A percentile compares a stretch with the other conserved stretches of the same genome.
These are phyloP conservation scores for Podochytrium sp. DNA, from an alignment of 192 early-diverging fungal species.

Conservation along the genomic window DNA sequence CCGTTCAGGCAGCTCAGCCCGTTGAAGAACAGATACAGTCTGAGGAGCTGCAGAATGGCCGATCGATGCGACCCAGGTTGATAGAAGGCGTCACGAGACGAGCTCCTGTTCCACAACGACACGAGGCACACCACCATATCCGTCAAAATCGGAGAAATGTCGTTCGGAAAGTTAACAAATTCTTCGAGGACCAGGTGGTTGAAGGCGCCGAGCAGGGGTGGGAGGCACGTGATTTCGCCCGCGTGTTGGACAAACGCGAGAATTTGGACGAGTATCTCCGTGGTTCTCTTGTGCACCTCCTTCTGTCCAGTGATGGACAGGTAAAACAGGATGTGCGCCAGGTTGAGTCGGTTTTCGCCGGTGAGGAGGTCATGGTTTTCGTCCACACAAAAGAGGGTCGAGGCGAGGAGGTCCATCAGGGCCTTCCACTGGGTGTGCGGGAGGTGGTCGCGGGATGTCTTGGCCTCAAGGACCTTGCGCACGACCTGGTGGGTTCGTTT, in stretches of 20 bases:
- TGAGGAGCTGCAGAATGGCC: not conserved
- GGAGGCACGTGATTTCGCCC: conserved; percentile 10
- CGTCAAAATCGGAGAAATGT: not conserved
- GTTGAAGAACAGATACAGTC: not conserved
- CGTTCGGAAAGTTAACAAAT: not conserved
- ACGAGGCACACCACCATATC: not conserved
- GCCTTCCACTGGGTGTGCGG: conserved; percentile 11
- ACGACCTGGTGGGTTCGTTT: too few species aligned
- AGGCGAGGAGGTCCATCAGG: not conserved
- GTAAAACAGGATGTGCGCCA: conserved; percentile 8
- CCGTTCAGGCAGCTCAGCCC: not conserved
- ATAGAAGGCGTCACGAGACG: conserved; percentile 12
- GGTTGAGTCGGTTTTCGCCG: not conserved
- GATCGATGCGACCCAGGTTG: conserved; percentile 6
- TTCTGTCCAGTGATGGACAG: not conserved
- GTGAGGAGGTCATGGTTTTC: not conserved
- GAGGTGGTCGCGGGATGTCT: conserved; percentile 9
- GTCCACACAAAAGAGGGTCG: not conserved
- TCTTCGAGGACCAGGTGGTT: conserved; percentile 6
- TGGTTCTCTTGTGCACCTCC: not conserved
- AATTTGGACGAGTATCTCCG: not conserved
- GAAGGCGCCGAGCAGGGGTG: not conserved
- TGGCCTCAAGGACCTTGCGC: not conserved
- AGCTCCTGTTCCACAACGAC: not conserved
- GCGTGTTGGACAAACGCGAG: not conserved